These are phyloP conservation scores for Aeminium ludgeri DNA, from an alignment of 495 filamentous ascomycete species.

Conservation along the genomic window DNA sequence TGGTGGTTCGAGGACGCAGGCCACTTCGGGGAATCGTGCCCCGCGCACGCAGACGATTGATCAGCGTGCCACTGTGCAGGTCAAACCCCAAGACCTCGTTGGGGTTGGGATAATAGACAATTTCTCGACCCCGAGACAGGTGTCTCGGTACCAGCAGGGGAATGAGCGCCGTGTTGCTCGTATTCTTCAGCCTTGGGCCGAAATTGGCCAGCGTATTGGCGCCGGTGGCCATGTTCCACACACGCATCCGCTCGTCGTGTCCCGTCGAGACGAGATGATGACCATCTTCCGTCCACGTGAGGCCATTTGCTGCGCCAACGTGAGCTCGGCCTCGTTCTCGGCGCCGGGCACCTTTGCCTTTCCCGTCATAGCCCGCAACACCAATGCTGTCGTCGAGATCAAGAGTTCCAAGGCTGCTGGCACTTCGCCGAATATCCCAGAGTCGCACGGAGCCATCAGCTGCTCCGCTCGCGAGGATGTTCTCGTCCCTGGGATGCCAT, in stretches of 20 bases:
- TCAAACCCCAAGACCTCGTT: slow-evolving; percentile 62
- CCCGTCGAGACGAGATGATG: slow-evolving; percentile 57
- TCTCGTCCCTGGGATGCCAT: slow-evolving; percentile 64
- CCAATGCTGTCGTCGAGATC: slow-evolving; percentile 72
- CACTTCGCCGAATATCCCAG: slow-evolving; percentile 66
- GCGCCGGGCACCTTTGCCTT: slow-evolving; percentile 31
- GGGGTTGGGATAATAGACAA: slow-evolving; percentile 63
- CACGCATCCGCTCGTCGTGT: slow-evolving; percentile 63
- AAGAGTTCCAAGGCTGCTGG: slow-evolving; percentile 53
- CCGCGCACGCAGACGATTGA: slow-evolving; percentile 51
- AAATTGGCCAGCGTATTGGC: slow-evolving; percentile 74
- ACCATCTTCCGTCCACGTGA: slow-evolving; percentile 69
- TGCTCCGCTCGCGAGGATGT: slow-evolving; percentile 63
- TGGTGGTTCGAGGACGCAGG: slow-evolving; percentile 44
- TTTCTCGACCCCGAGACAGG: slow-evolving; percentile 35
- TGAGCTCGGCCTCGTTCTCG: slow-evolving; percentile 45
- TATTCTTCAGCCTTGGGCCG: slow-evolving; percentile 59
- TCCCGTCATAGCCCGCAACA: slow-evolving; percentile 31
- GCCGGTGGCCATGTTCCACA: slow-evolving; percentile 65
- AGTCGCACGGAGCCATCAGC: slow-evolving; percentile 62
- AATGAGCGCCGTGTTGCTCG: slow-evolving; percentile 32
- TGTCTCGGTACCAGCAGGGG: slow-evolving; percentile 33
- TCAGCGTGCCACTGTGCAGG: slow-evolving; percentile 52
- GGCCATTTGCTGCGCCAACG: slow-evolving; percentile 58
- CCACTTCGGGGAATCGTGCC: slow-evolving; percentile 14